Evolutionary conservation across 345 rosid genomes (phyloP), one percentile per base, ranked within the genome.

Genomic region (Cardiospermum halicacabum): DNA sequence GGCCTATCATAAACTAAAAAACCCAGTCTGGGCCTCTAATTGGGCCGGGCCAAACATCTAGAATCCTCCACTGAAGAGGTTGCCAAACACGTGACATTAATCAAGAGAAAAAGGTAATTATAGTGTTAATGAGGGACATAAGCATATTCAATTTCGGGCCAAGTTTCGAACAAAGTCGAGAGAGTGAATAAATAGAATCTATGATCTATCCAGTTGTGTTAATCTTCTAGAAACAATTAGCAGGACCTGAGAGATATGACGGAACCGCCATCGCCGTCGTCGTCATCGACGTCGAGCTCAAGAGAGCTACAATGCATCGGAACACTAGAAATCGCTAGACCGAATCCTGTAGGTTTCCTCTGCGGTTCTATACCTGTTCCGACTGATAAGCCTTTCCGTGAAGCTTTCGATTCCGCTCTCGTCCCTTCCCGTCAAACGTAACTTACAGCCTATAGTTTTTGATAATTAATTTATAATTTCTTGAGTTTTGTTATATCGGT

Each of bases 281-380:
- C 80, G 49, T 34, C 1, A 24, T 66, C 55, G 24, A 65, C 58
- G 30, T 70, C 80, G 49, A 78, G 45, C 74, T 70, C 85, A 61
- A 66, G 79, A 53, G 96, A 92, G 67, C 85, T 89, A 3, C 92
- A 85, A 69, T 86, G 97, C 71, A 80, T 92, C 0, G 96, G 97
- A 2, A 92, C 47, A 19, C 77, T 92, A 76, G 97, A 88, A 76
- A 84, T 89, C 74, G 82, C 69, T 30, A 69, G 72, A 36, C 89
- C 93, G 0, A 86, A 89, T 53, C 89, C 97, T 0, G 78, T 85
- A 0, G 97, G 97, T 27, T 92, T 92, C 70, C 93, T 89, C 72
- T 89, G 97, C 40, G 98, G 98, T 21, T 86, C 97, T 5, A 88
- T 92, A 15, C 98, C 96, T 13, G 97, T 92, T 59, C 84, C 85